phyloP scores from a whole-genome alignment of 108 stramenopile genomes.

The Fragilariopsis cylindrus region DNA sequence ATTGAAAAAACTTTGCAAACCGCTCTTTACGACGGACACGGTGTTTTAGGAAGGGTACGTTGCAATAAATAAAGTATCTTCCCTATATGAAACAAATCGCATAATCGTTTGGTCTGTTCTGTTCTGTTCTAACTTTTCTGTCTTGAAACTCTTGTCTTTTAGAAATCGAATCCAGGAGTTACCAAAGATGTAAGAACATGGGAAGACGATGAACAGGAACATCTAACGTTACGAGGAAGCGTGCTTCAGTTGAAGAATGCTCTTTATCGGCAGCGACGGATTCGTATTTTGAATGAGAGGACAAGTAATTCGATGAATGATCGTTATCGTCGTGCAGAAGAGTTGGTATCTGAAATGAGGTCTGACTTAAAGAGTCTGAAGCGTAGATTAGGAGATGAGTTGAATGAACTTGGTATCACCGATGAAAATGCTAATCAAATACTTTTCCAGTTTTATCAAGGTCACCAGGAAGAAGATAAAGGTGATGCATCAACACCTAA shows the following conservation, averaged over 20 bases:
- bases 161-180: constrained; percentile 53
- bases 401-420: constrained; percentile 59
- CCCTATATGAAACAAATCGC: neutral
- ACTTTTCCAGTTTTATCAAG: constrained; percentile 30
- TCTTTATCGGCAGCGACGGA: constrained; percentile 66
- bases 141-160: neutral
- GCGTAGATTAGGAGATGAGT: constrained; percentile 61
- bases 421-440: constrained; percentile 29
- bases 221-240: constrained; percentile 49
- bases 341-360: constrained; percentile 76
- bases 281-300: constrained; percentile 68
- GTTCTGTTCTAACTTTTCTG: neutral
- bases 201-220: constrained; percentile 64
- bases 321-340: constrained; percentile 57
- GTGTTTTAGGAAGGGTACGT: constrained; percentile 53
- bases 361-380: constrained; percentile 75
- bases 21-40: constrained; percentile 50
- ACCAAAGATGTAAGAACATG: constrained; percentile 49
- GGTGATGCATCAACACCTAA: constrained; percentile 27
- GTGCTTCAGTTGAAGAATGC: constrained; percentile 66
- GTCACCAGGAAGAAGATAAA: constrained; percentile 22
- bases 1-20: constrained; percentile 56
- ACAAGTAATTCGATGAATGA: constrained; percentile 50
- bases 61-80: neutral
- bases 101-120: neutral